These are phyloP conservation scores for Nephelium lappaceum DNA, from an alignment of 345 rosid genomes.

Conservation along the genomic window DNA sequence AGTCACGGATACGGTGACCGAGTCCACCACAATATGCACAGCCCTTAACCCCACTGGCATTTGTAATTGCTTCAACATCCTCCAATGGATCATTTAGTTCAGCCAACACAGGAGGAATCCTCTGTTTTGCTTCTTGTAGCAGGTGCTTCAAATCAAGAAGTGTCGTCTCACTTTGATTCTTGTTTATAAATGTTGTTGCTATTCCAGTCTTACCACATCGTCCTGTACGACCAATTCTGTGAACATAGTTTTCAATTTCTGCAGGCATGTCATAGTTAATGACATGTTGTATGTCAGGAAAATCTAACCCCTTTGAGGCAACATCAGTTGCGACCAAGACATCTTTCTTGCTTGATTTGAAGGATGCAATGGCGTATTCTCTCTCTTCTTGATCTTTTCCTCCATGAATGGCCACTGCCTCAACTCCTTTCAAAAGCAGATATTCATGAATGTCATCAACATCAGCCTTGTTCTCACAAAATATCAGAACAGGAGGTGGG, in stretches of 20 bases:
- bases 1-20: constrained; percentile 85
- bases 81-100: constrained; percentile 91
- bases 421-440: constrained; percentile 90
- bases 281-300: constrained; percentile 91
- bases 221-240: constrained; percentile 92
- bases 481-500: constrained; percentile 87
- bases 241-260: constrained; percentile 91
- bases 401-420: constrained; percentile 92
- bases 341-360: constrained; percentile 84
- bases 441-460: constrained; percentile 92
- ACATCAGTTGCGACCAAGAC: constrained; percentile 94
- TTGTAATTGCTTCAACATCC: constrained; percentile 67
- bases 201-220: constrained; percentile 96
- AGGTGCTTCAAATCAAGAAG: constrained; percentile 88
- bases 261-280: constrained; percentile 96
- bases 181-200: constrained; percentile 91
- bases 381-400: constrained; percentile 96
- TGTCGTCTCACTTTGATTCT: constrained; percentile 89
- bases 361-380: constrained; percentile 83
- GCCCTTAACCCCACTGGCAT: constrained; percentile 85
- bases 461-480: constrained; percentile 98
- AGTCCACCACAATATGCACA: constrained; percentile 97
- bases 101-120: constrained; percentile 92
- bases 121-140: constrained; percentile 86
- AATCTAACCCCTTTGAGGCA: constrained; percentile 91